phyloP scores from a whole-genome alignment of 1,139 yeast species.

The Trichomonascaceae sp. region DNA sequence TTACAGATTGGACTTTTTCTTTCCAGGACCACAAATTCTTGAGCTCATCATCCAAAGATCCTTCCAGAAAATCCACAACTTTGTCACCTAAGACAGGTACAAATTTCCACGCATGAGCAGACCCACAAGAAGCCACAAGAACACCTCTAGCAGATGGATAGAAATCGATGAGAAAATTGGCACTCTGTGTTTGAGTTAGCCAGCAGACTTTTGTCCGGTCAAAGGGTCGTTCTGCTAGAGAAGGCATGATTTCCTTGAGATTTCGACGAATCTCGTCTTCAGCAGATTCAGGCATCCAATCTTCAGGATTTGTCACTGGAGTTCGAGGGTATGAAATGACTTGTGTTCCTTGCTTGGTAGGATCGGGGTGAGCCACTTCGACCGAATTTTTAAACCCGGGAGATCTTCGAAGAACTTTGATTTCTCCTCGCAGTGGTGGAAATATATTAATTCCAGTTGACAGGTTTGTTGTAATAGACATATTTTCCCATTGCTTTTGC shows the following conservation, averaged over 20 bases:
- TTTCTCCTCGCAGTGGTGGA: conserved; percentile 10
- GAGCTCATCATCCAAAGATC: conserved; percentile 8
- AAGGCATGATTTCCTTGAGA: conserved; percentile 10
- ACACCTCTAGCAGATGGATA: conserved; percentile 9
- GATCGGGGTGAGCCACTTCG: conserved; percentile 7
- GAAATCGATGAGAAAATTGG: conserved; percentile 12
- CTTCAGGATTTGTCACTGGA: conserved; percentile 7
- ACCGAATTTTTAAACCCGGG: conserved; percentile 10
- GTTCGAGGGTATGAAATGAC: conserved; percentile 12
- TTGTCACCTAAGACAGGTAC: conserved; percentile 13
- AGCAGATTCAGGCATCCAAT: conserved; percentile 12
- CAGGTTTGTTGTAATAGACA: conserved; percentile 12
- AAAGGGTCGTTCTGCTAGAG: conserved; percentile 8
- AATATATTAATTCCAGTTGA: conserved; percentile 12
- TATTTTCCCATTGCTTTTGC: conserved; percentile 9
- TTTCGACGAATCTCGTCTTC: conserved; percentile 7
- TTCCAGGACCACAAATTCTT: conserved; percentile 11
- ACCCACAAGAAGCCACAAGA: conserved; percentile 12
- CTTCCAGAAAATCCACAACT: conserved; percentile 11
- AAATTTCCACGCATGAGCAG: conserved; percentile 15
- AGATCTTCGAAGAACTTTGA: conserved; percentile 10
- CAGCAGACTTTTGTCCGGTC: conserved; percentile 12
- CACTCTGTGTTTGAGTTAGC: conserved; percentile 12
- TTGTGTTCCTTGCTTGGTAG: conserved; percentile 1
- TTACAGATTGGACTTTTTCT: conserved; percentile 2